phyloP scores from a whole-genome alignment of 1,284 basidiomycete species.

The Thecaphora thlaspeos region DNA sequence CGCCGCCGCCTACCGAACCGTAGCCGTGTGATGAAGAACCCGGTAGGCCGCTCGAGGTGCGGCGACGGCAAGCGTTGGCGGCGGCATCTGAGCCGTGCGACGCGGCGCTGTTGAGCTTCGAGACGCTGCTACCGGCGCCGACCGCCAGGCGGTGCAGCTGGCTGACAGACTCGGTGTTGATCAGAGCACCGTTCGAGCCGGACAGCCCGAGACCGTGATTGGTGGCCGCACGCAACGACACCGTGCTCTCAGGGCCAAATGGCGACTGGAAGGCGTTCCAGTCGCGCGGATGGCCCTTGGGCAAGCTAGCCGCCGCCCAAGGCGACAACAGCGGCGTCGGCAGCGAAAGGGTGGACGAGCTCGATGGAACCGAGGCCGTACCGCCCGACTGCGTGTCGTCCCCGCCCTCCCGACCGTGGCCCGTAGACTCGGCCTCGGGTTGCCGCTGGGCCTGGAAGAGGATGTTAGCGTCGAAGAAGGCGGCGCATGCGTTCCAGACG shows the following conservation, averaged over 20 bases:
- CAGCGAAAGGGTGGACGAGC: slow-evolving; percentile 25
- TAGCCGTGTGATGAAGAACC: no score
- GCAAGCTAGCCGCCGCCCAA: slow-evolving; percentile 16
- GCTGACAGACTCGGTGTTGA: not conserved
- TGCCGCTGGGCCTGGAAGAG: slow-evolving; percentile 15
- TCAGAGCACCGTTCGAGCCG: no score
- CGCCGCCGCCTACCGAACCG: no score
- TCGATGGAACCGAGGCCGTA: slow-evolving; percentile 23
- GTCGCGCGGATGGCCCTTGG: slow-evolving; percentile 8
- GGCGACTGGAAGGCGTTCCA: slow-evolving; percentile 39
- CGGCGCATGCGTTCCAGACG: slow-evolving; percentile 48
- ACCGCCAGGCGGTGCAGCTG: slow-evolving; percentile 1
- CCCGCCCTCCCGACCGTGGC: slow-evolving; percentile 16
- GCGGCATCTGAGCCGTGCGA: no score
- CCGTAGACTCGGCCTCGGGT: slow-evolving; percentile 3
- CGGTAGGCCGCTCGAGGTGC: not conserved
- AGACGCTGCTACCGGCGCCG: slow-evolving; percentile 1
- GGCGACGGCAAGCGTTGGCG: not conserved
- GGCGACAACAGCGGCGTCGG: slow-evolving; percentile 32
- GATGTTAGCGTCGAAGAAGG: slow-evolving; percentile 33
- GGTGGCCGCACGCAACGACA: slow-evolving; percentile 9
- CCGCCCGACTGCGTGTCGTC: slow-evolving; percentile 23
- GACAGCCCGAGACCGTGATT: no score
- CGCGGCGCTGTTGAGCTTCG: no score
- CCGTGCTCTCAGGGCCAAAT: slow-evolving; percentile 25